Base-by-base conservation (phyloP, 768 basidiomycete species). In the Suillus luteus region DNA sequence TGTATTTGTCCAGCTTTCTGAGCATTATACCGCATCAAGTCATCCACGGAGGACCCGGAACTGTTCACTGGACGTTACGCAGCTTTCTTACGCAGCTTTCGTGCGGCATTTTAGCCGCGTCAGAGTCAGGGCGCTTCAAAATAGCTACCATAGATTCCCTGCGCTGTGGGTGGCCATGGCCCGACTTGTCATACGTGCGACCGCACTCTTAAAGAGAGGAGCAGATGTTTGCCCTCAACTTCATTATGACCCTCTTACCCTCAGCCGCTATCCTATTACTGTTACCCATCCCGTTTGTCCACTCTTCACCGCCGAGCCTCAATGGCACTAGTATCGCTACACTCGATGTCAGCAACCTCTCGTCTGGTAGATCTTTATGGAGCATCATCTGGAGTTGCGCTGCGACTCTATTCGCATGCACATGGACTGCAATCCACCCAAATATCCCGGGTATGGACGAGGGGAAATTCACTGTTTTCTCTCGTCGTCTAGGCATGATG, bases 361-460 rank as follows among this genome's bases (percentile, higher is more conserved):
- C 27, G 3, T 27, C 27, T 27, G 27, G 27, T 27, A 62, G 61
- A 78, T 79, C 64, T 77, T 80, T 76, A 64, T 69, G 62, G 62
- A 52, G 67, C 46, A 75, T 77, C 40, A 60, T 75, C 2, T 71
- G 69, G 69, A 70, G 69, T 46, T 77, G 73, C 38, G 33, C 74
- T 19, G 59, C 66, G 22, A 74, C 75, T 2, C 64, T 75, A 2
- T 70, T 77, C n/a, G 63, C 67, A 2, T 77, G 76, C 62, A 70
- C 69, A 19, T 77, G 74, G 74, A 69, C 66, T n/a, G 64, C 72
- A 8, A 59, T 74, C 10, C 76, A 77, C 38, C 74, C 73, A 19
- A 75, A 77, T 63, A 69, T 77, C 17, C 72, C 76, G 5, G 51
- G 33, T 31, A 62, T 63, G 6, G 46, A 70, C 10, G 67, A 68